These are phyloP conservation scores for Trichosanthes truncata DNA, from an alignment of 306 rosid genomes.

Conservation along the genomic window DNA sequence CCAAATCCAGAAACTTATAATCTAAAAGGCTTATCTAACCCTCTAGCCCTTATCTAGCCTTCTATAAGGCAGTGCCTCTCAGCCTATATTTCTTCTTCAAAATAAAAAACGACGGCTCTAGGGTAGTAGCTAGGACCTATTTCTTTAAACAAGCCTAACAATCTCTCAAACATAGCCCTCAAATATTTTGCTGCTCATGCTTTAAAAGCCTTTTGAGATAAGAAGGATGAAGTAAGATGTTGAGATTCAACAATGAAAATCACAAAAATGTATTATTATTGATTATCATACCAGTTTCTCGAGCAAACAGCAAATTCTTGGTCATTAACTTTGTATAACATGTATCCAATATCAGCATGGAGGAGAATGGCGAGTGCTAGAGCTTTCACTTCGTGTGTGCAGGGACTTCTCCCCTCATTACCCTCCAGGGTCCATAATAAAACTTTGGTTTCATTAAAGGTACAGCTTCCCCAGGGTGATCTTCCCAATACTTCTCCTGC, in stretches of 20 bases:
- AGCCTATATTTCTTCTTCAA: neutral
- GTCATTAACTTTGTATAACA: neutral
- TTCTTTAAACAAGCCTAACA: neutral
- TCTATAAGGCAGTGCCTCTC: neutral
- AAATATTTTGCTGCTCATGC: neutral
- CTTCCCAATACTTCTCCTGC: constrained; percentile 95
- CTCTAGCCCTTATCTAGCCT: neutral
- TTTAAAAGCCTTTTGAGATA: neutral
- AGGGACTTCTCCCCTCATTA: constrained; percentile 47
- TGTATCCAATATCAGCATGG: neutral
- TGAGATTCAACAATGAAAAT: neutral
- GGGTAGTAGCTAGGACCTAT: neutral
- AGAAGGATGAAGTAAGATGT: neutral
- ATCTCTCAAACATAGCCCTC: neutral
- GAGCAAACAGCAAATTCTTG: neutral
- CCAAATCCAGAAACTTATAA: constrained; percentile 4
- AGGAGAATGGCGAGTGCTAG: neutral
- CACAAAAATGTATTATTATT: neutral
- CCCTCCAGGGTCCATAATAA: constrained; percentile 70
- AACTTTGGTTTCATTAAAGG: constrained; percentile 76
- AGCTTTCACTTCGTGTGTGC: constrained; percentile 18
- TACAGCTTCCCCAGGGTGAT: constrained; percentile 64
- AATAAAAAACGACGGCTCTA: neutral
- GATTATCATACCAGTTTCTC: neutral
- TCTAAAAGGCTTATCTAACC: neutral